Evolutionary conservation across 2,329 filamentous ascomycete genomes (phyloP).

Genomic region (Pyrenophora teres): DNA sequence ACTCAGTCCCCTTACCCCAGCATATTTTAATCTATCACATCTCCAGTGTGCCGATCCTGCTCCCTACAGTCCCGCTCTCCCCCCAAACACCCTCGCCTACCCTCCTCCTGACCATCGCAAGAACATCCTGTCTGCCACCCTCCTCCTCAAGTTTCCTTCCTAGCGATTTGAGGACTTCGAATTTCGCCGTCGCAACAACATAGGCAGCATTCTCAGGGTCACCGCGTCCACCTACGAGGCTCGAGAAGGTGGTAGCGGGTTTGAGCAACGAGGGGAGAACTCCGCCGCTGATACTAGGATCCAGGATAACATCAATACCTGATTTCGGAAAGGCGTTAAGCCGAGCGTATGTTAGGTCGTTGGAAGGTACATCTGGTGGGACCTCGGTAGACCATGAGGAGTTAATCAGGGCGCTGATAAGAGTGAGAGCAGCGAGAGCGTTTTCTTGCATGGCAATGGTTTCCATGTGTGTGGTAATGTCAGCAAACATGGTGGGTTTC

Average conservation of each 20-base stretch:
- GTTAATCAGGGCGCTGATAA: constrained; percentile 59
- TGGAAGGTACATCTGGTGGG: constrained; percentile 51
- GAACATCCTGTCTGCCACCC: constrained; percentile 45
- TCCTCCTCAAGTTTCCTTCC: constrained; percentile 50
- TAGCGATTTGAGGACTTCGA: constrained; percentile 60
- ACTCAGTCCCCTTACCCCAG: no score
- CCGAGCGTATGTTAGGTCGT: constrained; percentile 54
- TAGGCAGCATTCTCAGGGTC: constrained; percentile 63
- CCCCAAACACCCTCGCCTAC: constrained; percentile 52
- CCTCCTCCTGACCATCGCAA: constrained; percentile 49
- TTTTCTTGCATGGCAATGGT: constrained; percentile 62
- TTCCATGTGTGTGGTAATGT: constrained; percentile 60
- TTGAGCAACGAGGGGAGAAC: constrained; percentile 63
- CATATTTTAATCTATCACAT: not conserved
- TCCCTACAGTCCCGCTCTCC: constrained; percentile 48
- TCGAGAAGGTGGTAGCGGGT: constrained; percentile 61
- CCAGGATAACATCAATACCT: constrained; percentile 58
- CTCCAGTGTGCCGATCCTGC: constrained; percentile 54
- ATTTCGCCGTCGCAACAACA: constrained; percentile 62
- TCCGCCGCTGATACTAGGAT: constrained; percentile 55
- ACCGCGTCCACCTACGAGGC: constrained; percentile 62
- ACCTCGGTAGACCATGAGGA: constrained; percentile 57
- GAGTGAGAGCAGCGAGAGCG: constrained; percentile 59
- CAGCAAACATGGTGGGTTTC: constrained; percentile 57
- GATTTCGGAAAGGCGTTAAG: constrained; percentile 42